Percentiles rank a stretch among this genome's conserved stretches.
These are phyloP conservation scores for Mycena galericulata DNA, from an alignment of 768 basidiomycete genomes.

Conservation along the genomic window DNA sequence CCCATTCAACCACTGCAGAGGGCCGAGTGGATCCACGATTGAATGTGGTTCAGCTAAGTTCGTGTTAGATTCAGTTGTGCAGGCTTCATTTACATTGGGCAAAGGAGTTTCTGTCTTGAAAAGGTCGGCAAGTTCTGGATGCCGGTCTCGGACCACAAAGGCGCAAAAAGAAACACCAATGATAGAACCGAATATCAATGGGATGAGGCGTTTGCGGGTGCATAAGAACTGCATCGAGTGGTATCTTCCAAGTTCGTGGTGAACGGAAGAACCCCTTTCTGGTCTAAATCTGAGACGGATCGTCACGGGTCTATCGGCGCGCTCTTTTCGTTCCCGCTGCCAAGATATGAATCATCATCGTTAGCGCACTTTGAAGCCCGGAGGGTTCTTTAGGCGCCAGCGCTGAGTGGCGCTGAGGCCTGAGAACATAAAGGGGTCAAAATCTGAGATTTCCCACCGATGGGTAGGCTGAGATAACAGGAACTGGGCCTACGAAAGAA, in stretches of 20 bases:
- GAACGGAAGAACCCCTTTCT: too few relatives aligned
- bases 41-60: background rate
- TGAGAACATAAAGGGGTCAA: too few relatives aligned
- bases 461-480: too few relatives aligned
- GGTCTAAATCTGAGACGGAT: too few relatives aligned
- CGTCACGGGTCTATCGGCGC: too few relatives aligned
- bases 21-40: conserved; percentile 2
- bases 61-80: background rate
- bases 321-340: too few relatives aligned
- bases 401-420: too few relatives aligned
- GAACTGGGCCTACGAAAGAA: too few relatives aligned
- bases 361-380: too few relatives aligned
- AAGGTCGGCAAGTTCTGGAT: background rate
- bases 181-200: background rate
- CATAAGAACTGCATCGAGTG: background rate
- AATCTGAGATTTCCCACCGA: too few relatives aligned
- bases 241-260: background rate
- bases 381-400: background rate
- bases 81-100: background rate
- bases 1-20: conserved; percentile 6
- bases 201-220: background rate
- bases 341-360: too few relatives aligned
- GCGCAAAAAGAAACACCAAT: conserved; percentile 7
- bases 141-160: background rate
- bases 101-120: background rate